These are phyloP conservation scores for Amanita muscaria DNA, from an alignment of 768 basidiomycete genomes.

Conservation along the genomic window DNA sequence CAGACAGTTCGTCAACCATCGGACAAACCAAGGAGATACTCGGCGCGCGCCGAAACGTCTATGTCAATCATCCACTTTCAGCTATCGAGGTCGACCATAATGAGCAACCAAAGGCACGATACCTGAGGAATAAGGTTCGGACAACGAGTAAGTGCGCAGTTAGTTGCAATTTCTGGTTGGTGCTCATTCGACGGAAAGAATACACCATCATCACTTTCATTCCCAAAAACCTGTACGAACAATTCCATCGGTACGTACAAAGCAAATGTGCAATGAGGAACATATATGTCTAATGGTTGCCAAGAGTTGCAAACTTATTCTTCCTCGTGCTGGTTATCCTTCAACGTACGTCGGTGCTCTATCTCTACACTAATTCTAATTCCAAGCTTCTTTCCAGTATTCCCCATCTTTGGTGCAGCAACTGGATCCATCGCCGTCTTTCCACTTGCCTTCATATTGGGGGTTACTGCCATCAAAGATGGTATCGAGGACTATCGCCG, in stretches of 20 bases:
- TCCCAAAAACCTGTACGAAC: slow-evolving; percentile 91
- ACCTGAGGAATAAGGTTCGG: slow-evolving; percentile 87
- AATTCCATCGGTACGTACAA: slow-evolving; percentile 72
- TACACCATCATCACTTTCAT: slow-evolving; percentile 88
- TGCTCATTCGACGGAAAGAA: no score
- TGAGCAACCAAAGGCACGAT: slow-evolving; percentile 75
- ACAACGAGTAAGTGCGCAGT: slow-evolving; percentile 79
- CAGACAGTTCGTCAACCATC: slow-evolving; percentile 16
- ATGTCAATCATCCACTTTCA: slow-evolving; percentile 67
- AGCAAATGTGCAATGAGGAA: no score
- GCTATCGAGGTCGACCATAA: slow-evolving; percentile 53
- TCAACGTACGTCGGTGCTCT: slow-evolving; percentile 42
- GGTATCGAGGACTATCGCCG: slow-evolving; percentile 95
- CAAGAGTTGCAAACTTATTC: slow-evolving; percentile 90
- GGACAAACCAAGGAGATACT: slow-evolving; percentile 29
- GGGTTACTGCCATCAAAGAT: slow-evolving; percentile 91
- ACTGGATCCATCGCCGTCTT: slow-evolving; percentile 74
- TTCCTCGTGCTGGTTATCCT: slow-evolving; percentile 79
- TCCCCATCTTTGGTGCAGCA: slow-evolving; percentile 86
- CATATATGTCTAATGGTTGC: no score
- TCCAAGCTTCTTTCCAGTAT: slow-evolving; percentile 37
- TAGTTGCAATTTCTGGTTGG: no score
- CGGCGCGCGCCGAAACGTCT: slow-evolving; percentile 63
- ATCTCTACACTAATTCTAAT: not conserved
- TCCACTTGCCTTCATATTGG: slow-evolving; percentile 80